A percentile compares a stretch with the other conserved stretches of the same genome.
These are phyloP conservation scores for Vitis amurensis DNA, from an alignment of 164 flowering plant genomes.

Conservation along the genomic window DNA sequence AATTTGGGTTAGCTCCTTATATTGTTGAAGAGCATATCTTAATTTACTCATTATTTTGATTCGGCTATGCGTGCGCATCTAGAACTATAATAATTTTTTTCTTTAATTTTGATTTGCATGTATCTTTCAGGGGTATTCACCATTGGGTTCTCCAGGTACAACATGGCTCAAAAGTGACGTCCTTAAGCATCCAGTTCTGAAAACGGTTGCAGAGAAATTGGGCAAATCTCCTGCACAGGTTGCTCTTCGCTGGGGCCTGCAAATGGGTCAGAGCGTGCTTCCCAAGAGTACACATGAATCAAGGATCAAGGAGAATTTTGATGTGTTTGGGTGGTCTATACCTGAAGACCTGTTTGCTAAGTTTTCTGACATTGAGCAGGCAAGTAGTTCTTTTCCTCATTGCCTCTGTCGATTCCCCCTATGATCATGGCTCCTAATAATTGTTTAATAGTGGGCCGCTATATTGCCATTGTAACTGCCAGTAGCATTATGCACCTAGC, in stretches of 20 bases:
- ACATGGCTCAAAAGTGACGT: constrained; percentile 46
- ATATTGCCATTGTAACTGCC: too few species aligned
- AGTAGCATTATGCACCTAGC: too few species aligned
- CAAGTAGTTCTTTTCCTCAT: constrained; percentile 16
- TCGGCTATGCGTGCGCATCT: too few species aligned
- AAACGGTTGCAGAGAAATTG: constrained; percentile 55
- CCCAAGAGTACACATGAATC: constrained; percentile 71
- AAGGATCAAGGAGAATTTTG: constrained; percentile 72
- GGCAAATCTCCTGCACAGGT: constrained; percentile 82
- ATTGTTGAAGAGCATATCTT: neutral
- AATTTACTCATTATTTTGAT: neutral
- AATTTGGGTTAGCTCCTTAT: neutral
- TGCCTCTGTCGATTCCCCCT: neutral
- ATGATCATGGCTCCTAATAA: neutral
- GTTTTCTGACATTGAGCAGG: constrained; percentile 78
- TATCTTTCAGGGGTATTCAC: constrained; percentile 72
- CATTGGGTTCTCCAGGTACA: constrained; percentile 74
- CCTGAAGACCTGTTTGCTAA: constrained; percentile 66
- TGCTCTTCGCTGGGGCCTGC: constrained; percentile 83
- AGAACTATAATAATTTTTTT: neutral
- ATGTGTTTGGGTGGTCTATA: constrained; percentile 76
- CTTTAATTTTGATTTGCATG: neutral
- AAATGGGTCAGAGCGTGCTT: constrained; percentile 82
- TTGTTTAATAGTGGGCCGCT: too few species aligned
- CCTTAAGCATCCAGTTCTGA: constrained; percentile 56